Evolutionary conservation across 2,329 filamentous ascomycete species (phyloP).

Genomic region (Phialophora verrucosa): DNA sequence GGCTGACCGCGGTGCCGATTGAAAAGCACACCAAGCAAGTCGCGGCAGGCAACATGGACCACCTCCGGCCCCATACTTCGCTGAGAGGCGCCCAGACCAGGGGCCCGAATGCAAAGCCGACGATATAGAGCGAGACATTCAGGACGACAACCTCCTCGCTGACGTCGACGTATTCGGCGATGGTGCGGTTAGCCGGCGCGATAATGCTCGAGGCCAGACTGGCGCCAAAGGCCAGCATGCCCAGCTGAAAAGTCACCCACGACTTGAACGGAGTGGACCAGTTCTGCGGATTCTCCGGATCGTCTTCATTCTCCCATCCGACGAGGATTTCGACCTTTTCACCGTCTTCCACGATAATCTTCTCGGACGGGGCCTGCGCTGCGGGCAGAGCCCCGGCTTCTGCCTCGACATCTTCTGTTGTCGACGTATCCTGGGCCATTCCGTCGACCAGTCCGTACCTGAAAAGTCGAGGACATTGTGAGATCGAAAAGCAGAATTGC

Average conservation of each 20-base stretch:
- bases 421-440: slow-evolving; percentile 1
- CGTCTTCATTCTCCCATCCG: slow-evolving; percentile 26
- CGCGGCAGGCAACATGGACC: slow-evolving; percentile 53
- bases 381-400: neutral
- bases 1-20: slow-evolving; percentile 52
- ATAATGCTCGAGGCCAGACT: slow-evolving; percentile 59
- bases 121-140: slow-evolving; percentile 54
- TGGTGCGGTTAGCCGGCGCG: slow-evolving; percentile 52
- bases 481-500: slow-evolving; percentile 3
- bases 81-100: slow-evolving; percentile 51
- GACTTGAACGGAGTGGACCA: slow-evolving; percentile 53
- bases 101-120: slow-evolving; percentile 51
- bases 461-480: slow-evolving; percentile 3
- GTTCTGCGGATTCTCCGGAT: slow-evolving; percentile 54
- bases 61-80: slow-evolving; percentile 55
- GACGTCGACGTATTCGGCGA: slow-evolving; percentile 53
- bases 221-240: slow-evolving; percentile 58
- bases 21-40: slow-evolving; percentile 53
- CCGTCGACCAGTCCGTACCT: neutral
- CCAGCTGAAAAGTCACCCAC: slow-evolving; percentile 57
- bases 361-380: neutral
- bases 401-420: slow-evolving; percentile 11
- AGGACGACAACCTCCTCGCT: slow-evolving; percentile 54
- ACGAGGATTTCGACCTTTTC: slow-evolving; percentile 24
- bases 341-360: slow-evolving; percentile 3